Evolutionary conservation across 179 eudicot genomes (phyloP).

Genomic region (Heliamphora pulchella): DNA sequence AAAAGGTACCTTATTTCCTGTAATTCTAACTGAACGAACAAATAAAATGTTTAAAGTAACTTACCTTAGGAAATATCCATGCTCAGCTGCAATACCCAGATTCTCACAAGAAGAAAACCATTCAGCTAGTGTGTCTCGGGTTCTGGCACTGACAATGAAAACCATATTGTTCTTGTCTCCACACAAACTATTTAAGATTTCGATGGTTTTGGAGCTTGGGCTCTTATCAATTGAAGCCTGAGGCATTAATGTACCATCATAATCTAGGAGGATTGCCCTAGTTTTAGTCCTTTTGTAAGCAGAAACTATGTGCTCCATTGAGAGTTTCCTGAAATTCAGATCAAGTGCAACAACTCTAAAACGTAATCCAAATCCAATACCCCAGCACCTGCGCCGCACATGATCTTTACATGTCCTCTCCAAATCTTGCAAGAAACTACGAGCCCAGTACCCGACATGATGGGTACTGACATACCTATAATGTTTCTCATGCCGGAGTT

Average conservation of each 20-base stretch:
- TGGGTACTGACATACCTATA: slow-evolving; percentile 60
- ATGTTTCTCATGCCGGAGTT: slow-evolving; percentile 61
- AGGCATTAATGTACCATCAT: slow-evolving; percentile 56
- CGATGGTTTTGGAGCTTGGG: slow-evolving; percentile 40
- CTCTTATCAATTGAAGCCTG: slow-evolving; percentile 43
- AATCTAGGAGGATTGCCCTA: slow-evolving; percentile 55
- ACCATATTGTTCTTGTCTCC: slow-evolving; percentile 47
- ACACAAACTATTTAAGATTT: slow-evolving; percentile 36
- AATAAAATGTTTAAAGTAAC: not conserved
- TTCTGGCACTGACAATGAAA: slow-evolving; percentile 50
- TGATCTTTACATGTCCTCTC: slow-evolving; percentile 54
- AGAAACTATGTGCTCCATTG: slow-evolving; percentile 50
- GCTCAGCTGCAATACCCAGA: slow-evolving; percentile 70
- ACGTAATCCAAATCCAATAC: slow-evolving; percentile 57
- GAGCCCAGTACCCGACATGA: slow-evolving; percentile 59
- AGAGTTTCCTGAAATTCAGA: slow-evolving; percentile 54
- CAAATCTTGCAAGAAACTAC: slow-evolving; percentile 54
- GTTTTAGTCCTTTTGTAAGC: slow-evolving; percentile 46
- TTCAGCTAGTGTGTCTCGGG: slow-evolving; percentile 27
- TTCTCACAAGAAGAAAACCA: slow-evolving; percentile 53
- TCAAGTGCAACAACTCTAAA: slow-evolving; percentile 50
- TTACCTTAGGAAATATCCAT: slow-evolving; percentile 55
- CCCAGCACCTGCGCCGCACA: slow-evolving; percentile 44
- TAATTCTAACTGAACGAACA: not conserved
- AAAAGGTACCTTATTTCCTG: not conserved